These are phyloP conservation scores for Pythium phragmitis DNA, from an alignment of 352 stramenopile species.

Conservation along the genomic window DNA sequence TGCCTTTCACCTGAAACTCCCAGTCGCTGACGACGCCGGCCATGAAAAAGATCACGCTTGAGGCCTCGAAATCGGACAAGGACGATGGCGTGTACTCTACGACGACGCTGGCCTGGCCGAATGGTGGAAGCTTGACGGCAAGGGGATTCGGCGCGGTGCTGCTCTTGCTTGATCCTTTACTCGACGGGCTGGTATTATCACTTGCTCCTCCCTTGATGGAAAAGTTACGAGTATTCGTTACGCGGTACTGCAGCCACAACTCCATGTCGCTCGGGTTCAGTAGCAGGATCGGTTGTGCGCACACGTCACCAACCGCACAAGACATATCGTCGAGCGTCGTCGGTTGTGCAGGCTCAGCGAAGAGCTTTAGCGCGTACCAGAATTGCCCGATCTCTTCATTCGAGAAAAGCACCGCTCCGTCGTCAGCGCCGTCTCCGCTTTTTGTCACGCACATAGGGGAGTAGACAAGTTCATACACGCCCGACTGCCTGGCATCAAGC, in stretches of 20 bases:
- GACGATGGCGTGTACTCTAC: conserved; percentile 91
- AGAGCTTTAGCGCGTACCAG: conserved; percentile 90
- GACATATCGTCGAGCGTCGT: conserved; percentile 72
- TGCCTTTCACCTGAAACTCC: conserved; percentile 81
- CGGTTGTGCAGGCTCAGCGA: conserved; percentile 48
- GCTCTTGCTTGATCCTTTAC: conserved; percentile 8
- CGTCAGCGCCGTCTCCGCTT: conserved; percentile 18
- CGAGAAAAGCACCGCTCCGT: conserved; percentile 87
- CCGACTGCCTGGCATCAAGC: conserved; percentile 62
- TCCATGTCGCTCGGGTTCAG: conserved; percentile 89
- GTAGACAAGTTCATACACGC: conserved; percentile 92
- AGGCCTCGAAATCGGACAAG: conserved; percentile 74
- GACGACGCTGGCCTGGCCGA: conserved; percentile 59
- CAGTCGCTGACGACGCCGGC: conserved; percentile 85
- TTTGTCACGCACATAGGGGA: conserved; percentile 75
- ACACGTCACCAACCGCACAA: conserved; percentile 83
- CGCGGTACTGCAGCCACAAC: conserved; percentile 62
- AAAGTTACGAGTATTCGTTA: conserved; percentile 90
- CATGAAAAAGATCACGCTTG: conserved; percentile 72
- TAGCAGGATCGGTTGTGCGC: conserved; percentile 72
- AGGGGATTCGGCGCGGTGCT: not conserved
- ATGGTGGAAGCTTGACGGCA: conserved; percentile 58
- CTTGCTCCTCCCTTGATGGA: conserved; percentile 55
- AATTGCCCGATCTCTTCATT: conserved; percentile 92
- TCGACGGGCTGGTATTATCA: not conserved